Base-by-base conservation (phyloP, 2,329 filamentous ascomycete genomes). In the Trichoderma aggressivum region DNA sequence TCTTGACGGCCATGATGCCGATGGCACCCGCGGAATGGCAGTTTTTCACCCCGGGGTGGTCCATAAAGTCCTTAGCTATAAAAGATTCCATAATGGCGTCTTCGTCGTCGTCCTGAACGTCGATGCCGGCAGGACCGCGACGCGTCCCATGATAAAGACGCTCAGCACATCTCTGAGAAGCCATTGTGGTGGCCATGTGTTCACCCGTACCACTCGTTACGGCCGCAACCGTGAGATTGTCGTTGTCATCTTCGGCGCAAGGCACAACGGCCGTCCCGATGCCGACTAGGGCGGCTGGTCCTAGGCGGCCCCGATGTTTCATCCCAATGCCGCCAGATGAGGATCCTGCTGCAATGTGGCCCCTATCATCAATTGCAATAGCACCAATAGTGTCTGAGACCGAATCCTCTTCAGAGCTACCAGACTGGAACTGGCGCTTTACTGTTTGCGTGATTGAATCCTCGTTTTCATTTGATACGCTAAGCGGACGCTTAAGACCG, bases 311-410 rank as follows among this genome's bases (percentile, higher is more conserved):
- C 72, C 90, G 89, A 80, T 97, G 94, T 79, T 99, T 99, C 95
- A 99, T 98, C 32, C 96, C 95, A 79, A 99, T 99, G 1, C 96
- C 96, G 7, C 96, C 96, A 18, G 97, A 99, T 2, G 96, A 99
- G 2, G 96, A 97, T 18, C 92, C 96, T 5, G 95, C 96, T 5
- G 97, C 95, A 78, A 99, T 97, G 71, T 92, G 91, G 18, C 96
- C 96, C 75, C 87, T 88, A 63, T 88, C 87, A 77, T 99, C 96
- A 74, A 99, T 91, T 12, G 94, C 96, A 78, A 99, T 97, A 32
- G 94, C 96, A 58, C 97, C 96, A 72, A 99, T 94, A 14, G 96
- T 99, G 83, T 99, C 96, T 3, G 92, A 97, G 75, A 99, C 87
- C 30, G 81, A 86, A 77, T 92, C 87, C 73, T 93, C 90, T 26